Percentiles rank a stretch among this genome's conserved stretches.
Evolutionary conservation across 257 asterid species (phyloP).

Genomic region (Forsythia suspensa): DNA sequence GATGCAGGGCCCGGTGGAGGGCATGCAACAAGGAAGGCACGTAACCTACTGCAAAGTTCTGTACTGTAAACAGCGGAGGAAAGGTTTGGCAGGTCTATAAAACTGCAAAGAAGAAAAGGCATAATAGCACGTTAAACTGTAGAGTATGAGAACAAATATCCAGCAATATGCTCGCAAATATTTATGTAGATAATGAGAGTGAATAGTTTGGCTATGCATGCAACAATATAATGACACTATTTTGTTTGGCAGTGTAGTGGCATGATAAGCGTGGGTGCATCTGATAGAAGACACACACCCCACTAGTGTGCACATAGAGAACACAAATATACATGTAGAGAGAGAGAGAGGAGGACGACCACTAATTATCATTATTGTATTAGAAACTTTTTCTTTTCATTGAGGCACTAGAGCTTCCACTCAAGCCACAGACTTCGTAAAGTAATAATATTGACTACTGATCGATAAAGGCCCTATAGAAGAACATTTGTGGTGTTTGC

Average conservation of each 20-base stretch:
- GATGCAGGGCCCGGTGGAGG: conserved; percentile 59
- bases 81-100: conserved; percentile 52
- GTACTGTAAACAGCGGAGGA: conserved; percentile 57
- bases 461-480: background rate
- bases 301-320: background rate
- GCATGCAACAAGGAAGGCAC: conserved; percentile 60
- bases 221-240: background rate
- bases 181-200: background rate
- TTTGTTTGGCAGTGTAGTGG: too few relatives aligned
- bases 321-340: background rate
- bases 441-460: background rate
- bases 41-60: conserved; percentile 53
- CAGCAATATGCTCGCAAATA: background rate
- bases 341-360: background rate
- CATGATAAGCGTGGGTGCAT: too few relatives aligned
- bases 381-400: background rate
- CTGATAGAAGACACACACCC: background rate
- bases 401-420: background rate
- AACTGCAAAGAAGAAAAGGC: conserved; percentile 31
- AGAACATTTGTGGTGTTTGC: background rate
- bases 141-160: background rate
- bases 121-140: background rate
- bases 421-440: background rate
- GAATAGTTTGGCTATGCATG: background rate
- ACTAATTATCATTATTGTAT: too few relatives aligned